Conservation (phyloP, 441 rosid genomes). For the Syzygium malaccense region DNA sequence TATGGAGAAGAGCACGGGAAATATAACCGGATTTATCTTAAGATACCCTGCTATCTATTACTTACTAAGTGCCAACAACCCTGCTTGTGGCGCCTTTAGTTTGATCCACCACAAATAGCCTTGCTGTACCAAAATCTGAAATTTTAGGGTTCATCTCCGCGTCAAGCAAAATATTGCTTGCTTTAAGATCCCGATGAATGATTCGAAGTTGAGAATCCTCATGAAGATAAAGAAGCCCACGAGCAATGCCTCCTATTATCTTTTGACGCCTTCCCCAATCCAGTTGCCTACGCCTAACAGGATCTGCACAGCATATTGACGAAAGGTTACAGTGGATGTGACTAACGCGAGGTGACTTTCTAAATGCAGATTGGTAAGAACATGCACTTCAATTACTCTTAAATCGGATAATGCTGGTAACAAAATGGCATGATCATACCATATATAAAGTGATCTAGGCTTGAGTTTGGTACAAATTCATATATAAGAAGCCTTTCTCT, state of each 20-base stretch:
- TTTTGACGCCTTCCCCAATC: not conserved
- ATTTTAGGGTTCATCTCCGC: not conserved
- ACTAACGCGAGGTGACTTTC: not conserved
- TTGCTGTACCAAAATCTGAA: not conserved
- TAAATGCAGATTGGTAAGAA: not conserved
- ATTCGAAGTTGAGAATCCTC: not conserved
- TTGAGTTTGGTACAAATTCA: not conserved
- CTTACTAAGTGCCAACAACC: not conserved
- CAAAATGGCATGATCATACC: not conserved
- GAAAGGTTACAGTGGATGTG: not conserved
- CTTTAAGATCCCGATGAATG: not conserved
- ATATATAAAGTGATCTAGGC: not conserved
- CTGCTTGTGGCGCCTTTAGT: not conserved
- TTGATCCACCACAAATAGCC: not conserved
- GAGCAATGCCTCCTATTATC: not conserved
- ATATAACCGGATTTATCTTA: not conserved
- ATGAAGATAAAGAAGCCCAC: not conserved
- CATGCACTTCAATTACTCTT: not conserved
- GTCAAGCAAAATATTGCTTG: not conserved
- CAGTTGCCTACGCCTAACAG: not conserved
- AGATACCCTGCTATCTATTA: not conserved
- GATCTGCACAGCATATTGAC: not conserved
- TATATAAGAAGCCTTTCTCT: not conserved
- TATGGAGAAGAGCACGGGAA: not conserved
- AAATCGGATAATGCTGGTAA: not conserved